A percentile compares a stretch with the other conserved stretches of the same genome.
Conservation (phyloP, 1,284 basidiomycete genomes). For the Ustilago loliicola region DNA sequence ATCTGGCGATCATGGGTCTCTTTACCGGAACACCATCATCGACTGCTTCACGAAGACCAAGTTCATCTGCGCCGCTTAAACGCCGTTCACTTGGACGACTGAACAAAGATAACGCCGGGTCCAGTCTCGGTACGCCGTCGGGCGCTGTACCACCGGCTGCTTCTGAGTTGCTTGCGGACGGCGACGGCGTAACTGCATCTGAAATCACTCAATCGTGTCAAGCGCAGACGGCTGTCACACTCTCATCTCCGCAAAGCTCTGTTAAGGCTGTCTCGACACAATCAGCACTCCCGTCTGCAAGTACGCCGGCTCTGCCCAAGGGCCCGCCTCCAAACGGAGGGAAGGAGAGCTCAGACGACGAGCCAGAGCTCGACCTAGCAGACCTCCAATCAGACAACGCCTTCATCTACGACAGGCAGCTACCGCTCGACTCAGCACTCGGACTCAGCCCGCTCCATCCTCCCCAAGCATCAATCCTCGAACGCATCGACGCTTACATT, state of each 20-base stretch:
- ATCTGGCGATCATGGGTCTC: conserved; percentile 32
- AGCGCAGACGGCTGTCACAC: neutral
- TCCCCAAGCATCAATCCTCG: conserved; percentile 6
- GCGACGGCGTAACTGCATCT: neutral
- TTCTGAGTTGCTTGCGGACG: conserved; percentile 1
- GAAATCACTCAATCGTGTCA: no score
- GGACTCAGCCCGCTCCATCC: conserved; percentile 10
- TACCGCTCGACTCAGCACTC: conserved; percentile 20
- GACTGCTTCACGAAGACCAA: conserved; percentile 13
- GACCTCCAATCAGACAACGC: conserved; percentile 40
- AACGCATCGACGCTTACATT: conserved; percentile 28
- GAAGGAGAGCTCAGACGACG: conserved; percentile 10
- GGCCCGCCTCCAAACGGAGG: neutral
- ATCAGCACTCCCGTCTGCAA: neutral
- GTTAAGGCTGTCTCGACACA: neutral
- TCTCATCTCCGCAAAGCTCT: neutral
- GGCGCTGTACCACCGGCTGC: neutral
- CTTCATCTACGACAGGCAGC: conserved; percentile 22
- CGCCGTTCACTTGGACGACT: conserved; percentile 34
- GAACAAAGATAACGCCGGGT: neutral
- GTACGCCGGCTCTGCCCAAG: neutral
- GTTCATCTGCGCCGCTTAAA: conserved; percentile 24
- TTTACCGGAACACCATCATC: conserved; percentile 24
- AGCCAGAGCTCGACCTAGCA: conserved; percentile 22
- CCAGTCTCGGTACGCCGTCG: neutral